phyloP scores from a whole-genome alignment of 2,329 filamentous ascomycete genomes.

The Stagonosporopsis vannaccii region DNA sequence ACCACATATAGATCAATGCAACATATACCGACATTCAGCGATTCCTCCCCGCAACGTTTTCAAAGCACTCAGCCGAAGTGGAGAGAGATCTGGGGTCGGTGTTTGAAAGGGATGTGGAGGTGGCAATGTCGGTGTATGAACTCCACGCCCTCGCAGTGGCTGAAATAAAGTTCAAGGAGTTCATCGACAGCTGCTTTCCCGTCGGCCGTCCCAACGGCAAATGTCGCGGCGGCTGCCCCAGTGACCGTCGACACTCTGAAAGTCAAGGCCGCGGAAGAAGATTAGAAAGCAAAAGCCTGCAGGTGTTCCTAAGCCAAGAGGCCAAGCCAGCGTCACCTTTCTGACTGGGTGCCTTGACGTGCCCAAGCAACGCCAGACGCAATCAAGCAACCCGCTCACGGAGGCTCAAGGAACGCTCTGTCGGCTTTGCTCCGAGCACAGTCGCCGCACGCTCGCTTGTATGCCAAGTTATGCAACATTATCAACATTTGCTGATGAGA shows the following conservation, averaged over 20 bases:
- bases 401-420: background rate
- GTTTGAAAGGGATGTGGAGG: constrained; percentile 21
- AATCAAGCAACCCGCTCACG: constrained; percentile 10
- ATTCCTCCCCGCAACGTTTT: background rate
- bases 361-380: constrained; percentile 14
- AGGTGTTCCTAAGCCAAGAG: constrained; percentile 7
- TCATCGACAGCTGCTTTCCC: background rate
- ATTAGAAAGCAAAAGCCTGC: background rate
- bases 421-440: constrained; percentile 10
- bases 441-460: constrained; percentile 10
- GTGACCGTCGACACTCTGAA: background rate
- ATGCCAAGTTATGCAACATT: constrained; percentile 10
- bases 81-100: constrained; percentile 31
- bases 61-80: constrained; percentile 1
- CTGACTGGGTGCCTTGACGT: background rate
- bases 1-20: constrained; percentile 17
- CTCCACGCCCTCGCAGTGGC: background rate
- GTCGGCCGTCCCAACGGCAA: background rate
- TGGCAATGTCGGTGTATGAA: constrained; percentile 19
- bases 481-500: constrained; percentile 3
- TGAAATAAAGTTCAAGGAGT: background rate
- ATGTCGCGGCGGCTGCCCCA: background rate
- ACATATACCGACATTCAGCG: background rate
- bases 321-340: constrained; percentile 1
- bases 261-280: constrained; percentile 1